Conservation (phyloP, 768 basidiomycete genomes). For the Boletus reticuloceps region DNA sequence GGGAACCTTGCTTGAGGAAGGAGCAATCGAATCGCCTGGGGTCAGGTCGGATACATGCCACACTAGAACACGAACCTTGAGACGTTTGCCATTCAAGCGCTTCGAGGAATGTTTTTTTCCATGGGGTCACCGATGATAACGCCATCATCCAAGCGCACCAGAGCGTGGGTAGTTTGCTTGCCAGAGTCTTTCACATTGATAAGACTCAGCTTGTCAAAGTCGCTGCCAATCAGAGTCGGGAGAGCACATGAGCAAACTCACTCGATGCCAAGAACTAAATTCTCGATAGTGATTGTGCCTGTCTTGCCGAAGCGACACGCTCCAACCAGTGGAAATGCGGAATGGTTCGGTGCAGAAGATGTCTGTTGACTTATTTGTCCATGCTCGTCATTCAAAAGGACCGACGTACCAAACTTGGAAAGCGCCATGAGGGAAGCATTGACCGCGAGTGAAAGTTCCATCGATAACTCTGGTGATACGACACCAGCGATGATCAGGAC, state of each 20-base stretch:
- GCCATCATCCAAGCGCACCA: conserved; percentile 93
- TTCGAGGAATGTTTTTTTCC: conserved; percentile 95
- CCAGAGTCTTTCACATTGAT: conserved; percentile 75
- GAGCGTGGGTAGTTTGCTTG: conserved; percentile 87
- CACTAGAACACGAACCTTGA: conserved; percentile 46
- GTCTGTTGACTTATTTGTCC: conserved; percentile 45
- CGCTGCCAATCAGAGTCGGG: too few species aligned
- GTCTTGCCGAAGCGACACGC: conserved; percentile 99
- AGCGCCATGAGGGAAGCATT: conserved; percentile 92
- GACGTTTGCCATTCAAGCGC: conserved; percentile 84
- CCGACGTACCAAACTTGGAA: conserved; percentile 78
- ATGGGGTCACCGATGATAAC: conserved; percentile 96
- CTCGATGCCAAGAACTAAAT: too few species aligned
- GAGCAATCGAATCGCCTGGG: conserved; percentile 62
- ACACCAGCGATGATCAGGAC: conserved; percentile 96
- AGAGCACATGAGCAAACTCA: too few species aligned
- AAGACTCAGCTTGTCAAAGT: conserved; percentile 58
- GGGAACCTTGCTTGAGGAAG: conserved; percentile 47
- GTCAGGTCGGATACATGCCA: background rate
- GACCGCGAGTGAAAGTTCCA: conserved; percentile 96
- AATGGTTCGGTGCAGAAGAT: conserved; percentile 99
- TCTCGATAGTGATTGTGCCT: conserved; percentile 96
- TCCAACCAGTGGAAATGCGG: conserved; percentile 95
- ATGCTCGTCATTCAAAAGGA: background rate
- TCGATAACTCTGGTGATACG: conserved; percentile 95